These are phyloP conservation scores for Dactylellina haptotyla DNA, from an alignment of 2,329 filamentous ascomycete species.

Conservation along the genomic window DNA sequence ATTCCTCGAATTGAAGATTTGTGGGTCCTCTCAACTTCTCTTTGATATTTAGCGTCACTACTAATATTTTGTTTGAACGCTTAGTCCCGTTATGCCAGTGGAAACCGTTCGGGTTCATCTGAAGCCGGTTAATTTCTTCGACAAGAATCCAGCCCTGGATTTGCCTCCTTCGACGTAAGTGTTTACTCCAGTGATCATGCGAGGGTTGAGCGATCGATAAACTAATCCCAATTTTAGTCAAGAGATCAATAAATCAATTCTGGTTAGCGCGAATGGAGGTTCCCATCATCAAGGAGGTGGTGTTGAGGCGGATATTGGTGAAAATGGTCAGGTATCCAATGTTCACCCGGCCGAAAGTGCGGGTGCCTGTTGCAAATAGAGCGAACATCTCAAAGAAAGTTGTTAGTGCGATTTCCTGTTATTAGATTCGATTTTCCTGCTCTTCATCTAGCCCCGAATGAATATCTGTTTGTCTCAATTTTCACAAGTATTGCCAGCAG, in stretches of 20 bases:
- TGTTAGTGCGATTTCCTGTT: too few species aligned
- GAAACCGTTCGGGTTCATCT: constrained; percentile 67
- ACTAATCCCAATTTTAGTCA: constrained; percentile 23
- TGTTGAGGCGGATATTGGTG: constrained; percentile 32
- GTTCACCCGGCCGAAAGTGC: constrained; percentile 9
- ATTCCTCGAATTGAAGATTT: constrained; percentile 74
- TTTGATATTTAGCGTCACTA: background rate
- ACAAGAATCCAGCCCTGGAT: constrained; percentile 66
- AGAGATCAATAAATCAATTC: constrained; percentile 33
- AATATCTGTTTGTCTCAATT: too few species aligned
- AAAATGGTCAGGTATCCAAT: constrained; percentile 20
- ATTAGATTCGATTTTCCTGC: too few species aligned
- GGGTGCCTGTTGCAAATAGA: constrained; percentile 24
- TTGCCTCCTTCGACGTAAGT: constrained; percentile 65
- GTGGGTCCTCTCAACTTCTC: constrained; percentile 22
- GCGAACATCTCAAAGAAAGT: background rate
- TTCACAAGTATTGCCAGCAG: too few species aligned
- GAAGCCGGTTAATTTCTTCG: constrained; percentile 68
- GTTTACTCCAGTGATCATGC: background rate
- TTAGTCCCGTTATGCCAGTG: constrained; percentile 72
- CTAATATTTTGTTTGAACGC: background rate
- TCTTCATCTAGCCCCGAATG: too few species aligned
- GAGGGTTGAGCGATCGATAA: background rate
- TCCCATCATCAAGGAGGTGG: constrained; percentile 53
- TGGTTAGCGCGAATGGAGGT: constrained; percentile 9